Base-by-base conservation (phyloP, 441 rosid genomes). In the Pelargonium australe region DNA sequence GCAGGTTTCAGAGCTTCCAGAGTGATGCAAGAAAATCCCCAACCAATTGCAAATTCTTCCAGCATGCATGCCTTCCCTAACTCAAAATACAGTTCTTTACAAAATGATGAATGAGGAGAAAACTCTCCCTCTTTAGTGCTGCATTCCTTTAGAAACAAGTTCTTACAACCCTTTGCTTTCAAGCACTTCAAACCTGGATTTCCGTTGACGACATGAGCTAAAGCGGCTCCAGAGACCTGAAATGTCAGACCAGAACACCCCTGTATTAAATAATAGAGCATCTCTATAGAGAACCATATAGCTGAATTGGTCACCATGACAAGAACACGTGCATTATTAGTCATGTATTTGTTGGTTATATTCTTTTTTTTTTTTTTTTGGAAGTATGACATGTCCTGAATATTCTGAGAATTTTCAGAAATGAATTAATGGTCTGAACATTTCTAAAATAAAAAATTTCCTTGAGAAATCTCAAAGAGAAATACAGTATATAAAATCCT, bases 151-250 rank as follows among this genome's bases (percentile, higher is more conserved):
- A 75, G 83, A 73, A 78, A 51, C 79, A 87, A 79, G 78, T 83
- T 84, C 74, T 78, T 83, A 78, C 96, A 91, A 69, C 85, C 94
- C 74, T 82, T 83, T 40, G 87, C 86, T 69, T 83, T 85, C 76
- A 91, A 74, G 74, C 71, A 79, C 83, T 86, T 89, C 73, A 91
- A 80, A 76, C 78, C 76, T 69, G 84, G 83, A 78, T 86, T 91
- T 72, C 77, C 74, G 23, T 37, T 72, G 68, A 86, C 76, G 25
- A 89, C 74, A 68, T 76, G 70, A 80, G 82, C 75, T 64, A 91
- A 82, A 76, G 84, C 80, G 78, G 75, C 74, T 64, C 80, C 76
- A 63, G 91, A 91, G 70, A 88, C 69, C 97, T 91, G 86, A 80
- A 84, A 72, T 45, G 65, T 68, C 64, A 17, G 53, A 73, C 17